Conservation (phyloP, 352 stramenopile genomes). For the Elongisporangium prolatum region DNA sequence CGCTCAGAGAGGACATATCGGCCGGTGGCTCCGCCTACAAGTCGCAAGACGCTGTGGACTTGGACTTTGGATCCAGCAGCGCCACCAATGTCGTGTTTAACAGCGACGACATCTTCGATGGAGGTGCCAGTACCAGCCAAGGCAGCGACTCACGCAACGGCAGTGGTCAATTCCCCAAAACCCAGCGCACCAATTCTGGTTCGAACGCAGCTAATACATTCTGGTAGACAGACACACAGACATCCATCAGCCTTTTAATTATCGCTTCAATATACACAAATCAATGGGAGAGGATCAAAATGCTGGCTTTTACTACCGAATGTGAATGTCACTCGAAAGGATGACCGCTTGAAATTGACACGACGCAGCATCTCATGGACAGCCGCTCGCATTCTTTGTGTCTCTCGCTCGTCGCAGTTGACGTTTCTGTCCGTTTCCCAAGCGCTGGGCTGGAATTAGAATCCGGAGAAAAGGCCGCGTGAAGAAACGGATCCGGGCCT, state of each 20-base stretch:
- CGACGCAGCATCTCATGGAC: not conserved
- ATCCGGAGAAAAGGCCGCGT: not conserved
- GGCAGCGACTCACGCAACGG: not conserved
- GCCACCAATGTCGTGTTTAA: not conserved
- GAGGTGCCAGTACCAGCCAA: not conserved
- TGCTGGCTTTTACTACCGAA: not conserved
- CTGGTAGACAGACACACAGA: too few species aligned
- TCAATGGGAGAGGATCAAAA: not conserved
- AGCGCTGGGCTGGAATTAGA: not conserved
- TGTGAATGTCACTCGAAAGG: not conserved
- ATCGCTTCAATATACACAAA: not conserved
- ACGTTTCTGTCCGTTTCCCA: not conserved
- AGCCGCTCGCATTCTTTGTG: not conserved
- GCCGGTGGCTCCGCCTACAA: constrained; percentile 6
- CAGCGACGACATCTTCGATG: not conserved
- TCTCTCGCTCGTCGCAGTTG: not conserved
- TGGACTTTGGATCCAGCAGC: not conserved
- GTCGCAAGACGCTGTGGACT: not conserved
- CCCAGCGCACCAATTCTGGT: constrained; percentile 3
- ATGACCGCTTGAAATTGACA: not conserved
- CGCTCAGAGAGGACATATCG: constrained; percentile 50
- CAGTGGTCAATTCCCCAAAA: not conserved
- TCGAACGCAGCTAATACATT: constrained; percentile 23
- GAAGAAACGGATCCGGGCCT: not conserved
- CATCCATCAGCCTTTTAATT: not conserved